These are phyloP conservation scores for Rhizopus delemar DNA, from an alignment of 371 early-diverging fungal species.

Conservation along the genomic window DNA sequence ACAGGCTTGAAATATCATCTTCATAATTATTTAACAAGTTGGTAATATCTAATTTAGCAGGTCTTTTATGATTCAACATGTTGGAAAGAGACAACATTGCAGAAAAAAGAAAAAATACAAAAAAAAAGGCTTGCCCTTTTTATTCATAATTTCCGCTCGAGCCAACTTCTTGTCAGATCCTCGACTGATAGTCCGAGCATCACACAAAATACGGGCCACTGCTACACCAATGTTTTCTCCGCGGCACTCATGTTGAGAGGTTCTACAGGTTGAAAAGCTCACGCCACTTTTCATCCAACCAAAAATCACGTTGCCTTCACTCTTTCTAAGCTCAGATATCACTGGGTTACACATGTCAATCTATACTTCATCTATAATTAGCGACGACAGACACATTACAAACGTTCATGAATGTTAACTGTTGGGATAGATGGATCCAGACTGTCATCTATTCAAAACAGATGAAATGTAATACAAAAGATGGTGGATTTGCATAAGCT, in stretches of 20 bases:
- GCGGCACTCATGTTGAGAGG: too few relatives aligned
- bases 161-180: constrained; percentile 17
- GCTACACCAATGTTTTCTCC: not conserved
- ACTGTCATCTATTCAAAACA: too few relatives aligned
- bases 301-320: too few relatives aligned
- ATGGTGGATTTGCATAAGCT: not conserved
- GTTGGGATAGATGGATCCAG: too few relatives aligned
- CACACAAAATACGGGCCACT: constrained; percentile 21
- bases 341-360: too few relatives aligned
- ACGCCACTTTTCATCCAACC: constrained; percentile 19
- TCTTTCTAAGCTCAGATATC: too few relatives aligned
- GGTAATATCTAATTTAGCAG: constrained; percentile 44
- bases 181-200: not conserved
- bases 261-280: constrained; percentile 18
- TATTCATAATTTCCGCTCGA: constrained; percentile 11
- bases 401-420: too few relatives aligned
- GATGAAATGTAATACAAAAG: too few relatives aligned
- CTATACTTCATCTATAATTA: too few relatives aligned
- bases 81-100: constrained; percentile 25
- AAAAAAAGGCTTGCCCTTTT: not conserved
- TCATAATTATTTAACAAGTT: constrained; percentile 23
- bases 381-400: too few relatives aligned
- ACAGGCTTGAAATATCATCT: constrained; percentile 31
- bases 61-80: constrained; percentile 32
- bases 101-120: constrained; percentile 13